A percentile compares a stretch with the other conserved stretches of the same genome.
These are phyloP conservation scores for Forsythia viridissima DNA, from an alignment of 257 asterid genomes.

Conservation along the genomic window DNA sequence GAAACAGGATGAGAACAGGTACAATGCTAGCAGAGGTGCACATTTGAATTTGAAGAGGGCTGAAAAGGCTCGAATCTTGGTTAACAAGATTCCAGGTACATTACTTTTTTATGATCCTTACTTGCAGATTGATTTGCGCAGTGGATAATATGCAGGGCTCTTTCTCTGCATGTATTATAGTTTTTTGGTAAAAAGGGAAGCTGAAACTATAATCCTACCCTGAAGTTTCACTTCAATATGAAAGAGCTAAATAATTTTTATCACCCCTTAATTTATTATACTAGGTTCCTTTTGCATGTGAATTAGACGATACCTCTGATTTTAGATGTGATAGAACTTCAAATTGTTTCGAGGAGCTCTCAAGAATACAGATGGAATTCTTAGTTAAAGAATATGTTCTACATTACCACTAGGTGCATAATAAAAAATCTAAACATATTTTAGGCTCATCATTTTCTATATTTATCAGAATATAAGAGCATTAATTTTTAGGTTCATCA, in stretches of 20 bases:
- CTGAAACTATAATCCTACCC: not conserved
- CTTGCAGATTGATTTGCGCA: not conserved
- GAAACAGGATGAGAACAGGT: conserved; percentile 53
- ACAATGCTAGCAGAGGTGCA: conserved; percentile 58
- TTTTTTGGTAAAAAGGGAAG: not conserved
- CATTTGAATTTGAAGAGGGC: conserved; percentile 58
- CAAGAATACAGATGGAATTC: not conserved
- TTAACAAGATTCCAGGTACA: conserved; percentile 54
- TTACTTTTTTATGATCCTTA: conserved; percentile 4
- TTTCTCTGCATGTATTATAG: not conserved
- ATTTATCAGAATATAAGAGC: not conserved
- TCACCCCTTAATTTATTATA: not conserved
- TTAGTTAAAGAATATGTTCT: not conserved
- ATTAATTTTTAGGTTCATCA: not conserved
- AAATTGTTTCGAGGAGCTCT: not conserved
- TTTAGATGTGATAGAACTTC: not conserved
- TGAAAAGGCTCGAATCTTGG: conserved; percentile 55
- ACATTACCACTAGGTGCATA: not conserved
- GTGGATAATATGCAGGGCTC: not conserved
- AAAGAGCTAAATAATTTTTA: not conserved
- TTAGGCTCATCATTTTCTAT: not conserved
- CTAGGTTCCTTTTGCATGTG: not conserved
- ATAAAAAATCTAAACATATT: not conserved
- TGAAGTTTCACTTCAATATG: not conserved
- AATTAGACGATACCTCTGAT: not conserved